phyloP scores from a whole-genome alignment of 2,329 filamentous ascomycete species.

The Pseudogymnoascus sp. region DNA sequence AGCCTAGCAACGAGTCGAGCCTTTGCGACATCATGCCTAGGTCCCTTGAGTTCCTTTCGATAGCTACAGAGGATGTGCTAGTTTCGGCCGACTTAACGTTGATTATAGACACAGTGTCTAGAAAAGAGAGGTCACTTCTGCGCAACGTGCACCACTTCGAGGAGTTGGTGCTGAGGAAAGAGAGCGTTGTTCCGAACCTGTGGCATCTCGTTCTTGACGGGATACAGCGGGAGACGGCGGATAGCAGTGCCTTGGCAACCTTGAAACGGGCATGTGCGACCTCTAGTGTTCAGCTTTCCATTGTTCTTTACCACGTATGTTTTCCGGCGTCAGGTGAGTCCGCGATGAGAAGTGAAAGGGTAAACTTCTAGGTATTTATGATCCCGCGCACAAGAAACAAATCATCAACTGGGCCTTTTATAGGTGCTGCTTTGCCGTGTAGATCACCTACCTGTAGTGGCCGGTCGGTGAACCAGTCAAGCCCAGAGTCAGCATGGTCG shows the following conservation, averaged over 20 bases:
- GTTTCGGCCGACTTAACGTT: background rate
- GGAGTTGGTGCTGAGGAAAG: background rate
- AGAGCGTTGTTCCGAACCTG: background rate
- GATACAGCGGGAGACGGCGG: background rate
- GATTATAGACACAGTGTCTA: background rate
- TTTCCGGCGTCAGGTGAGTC: background rate
- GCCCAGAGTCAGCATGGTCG: background rate
- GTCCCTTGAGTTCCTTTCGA: background rate
- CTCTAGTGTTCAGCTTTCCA: background rate
- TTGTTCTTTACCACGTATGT: background rate
- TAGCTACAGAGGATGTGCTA: background rate
- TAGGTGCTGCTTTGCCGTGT: no score
- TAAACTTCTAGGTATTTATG: background rate
- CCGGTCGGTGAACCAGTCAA: no score
- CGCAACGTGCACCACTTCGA: background rate
- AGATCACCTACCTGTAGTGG: no score
- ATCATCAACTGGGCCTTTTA: no score
- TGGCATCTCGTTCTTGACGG: background rate
- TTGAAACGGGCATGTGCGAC: background rate
- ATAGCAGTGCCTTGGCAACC: background rate
- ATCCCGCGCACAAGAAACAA: background rate
- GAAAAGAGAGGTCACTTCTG: background rate
- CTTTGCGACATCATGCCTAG: background rate
- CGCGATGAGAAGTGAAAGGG: background rate
- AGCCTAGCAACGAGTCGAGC: background rate